Conservation (phyloP, 2,329 filamentous ascomycete genomes). For the Penicillium sp. region DNA sequence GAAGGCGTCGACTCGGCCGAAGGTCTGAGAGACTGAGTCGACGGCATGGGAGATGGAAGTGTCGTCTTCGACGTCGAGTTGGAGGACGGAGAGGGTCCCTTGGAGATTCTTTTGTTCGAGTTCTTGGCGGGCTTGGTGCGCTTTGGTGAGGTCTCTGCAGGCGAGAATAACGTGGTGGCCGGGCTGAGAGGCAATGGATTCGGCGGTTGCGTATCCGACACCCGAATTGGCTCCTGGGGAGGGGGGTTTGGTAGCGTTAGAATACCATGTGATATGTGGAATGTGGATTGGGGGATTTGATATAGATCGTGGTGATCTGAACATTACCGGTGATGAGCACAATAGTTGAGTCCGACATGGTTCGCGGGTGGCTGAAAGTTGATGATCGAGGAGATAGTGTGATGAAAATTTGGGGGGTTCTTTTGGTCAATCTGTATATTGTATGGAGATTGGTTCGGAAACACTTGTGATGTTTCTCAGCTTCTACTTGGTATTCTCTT, state of each 20-base stretch:
- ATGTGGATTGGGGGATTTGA: background rate
- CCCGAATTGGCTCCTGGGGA: conserved; percentile 16
- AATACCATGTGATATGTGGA: too few relatives aligned
- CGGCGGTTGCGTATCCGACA: conserved; percentile 15
- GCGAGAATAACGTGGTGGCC: conserved; percentile 7
- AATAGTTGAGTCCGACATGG: conserved; percentile 3
- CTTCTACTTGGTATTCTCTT: too few relatives aligned
- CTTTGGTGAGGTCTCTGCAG: conserved; percentile 1
- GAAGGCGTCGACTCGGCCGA: background rate
- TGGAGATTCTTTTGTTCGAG: background rate
- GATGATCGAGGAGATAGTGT: too few relatives aligned
- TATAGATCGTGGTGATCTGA: background rate
- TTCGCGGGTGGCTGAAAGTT: too few relatives aligned
- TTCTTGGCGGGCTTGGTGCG: background rate
- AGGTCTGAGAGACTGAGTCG: background rate
- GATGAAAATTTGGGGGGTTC: too few relatives aligned
- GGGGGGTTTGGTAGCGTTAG: too few relatives aligned
- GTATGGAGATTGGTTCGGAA: too few relatives aligned
- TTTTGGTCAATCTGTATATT: too few relatives aligned
- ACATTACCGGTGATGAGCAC: conserved; percentile 8
- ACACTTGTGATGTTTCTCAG: too few relatives aligned
- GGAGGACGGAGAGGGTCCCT: background rate
- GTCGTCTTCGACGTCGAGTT: background rate
- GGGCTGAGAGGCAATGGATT: conserved; percentile 8
- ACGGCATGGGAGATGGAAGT: background rate